phyloP scores from a whole-genome alignment of 148 eudicot species.

The Mesembryanthemum crystallinum region DNA sequence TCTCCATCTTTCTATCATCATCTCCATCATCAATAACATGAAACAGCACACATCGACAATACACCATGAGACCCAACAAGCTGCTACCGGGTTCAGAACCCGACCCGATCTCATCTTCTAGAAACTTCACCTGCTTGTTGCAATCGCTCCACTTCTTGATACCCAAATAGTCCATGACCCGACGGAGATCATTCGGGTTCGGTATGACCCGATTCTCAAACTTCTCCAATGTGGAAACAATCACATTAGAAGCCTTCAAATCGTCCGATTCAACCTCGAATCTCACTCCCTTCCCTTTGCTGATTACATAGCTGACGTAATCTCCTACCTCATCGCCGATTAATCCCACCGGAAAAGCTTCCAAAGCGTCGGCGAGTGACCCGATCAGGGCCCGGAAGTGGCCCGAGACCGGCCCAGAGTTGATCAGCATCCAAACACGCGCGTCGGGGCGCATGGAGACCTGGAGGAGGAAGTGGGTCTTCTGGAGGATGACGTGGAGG shows the following conservation, averaged over 20 bases:
- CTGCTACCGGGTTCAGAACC: slow-evolving; percentile 31
- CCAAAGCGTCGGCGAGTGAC: slow-evolving; percentile 43
- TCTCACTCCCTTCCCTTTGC: slow-evolving; percentile 30
- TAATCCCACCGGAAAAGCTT: slow-evolving; percentile 35
- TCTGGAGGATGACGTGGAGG: slow-evolving; percentile 65
- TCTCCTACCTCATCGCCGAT: slow-evolving; percentile 38
- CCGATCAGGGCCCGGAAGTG: slow-evolving; percentile 39
- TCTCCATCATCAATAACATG: slow-evolving; percentile 19
- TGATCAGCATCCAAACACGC: slow-evolving; percentile 53
- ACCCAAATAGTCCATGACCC: slow-evolving; percentile 54
- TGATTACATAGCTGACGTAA: slow-evolving; percentile 35
- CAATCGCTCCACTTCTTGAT: slow-evolving; percentile 61
- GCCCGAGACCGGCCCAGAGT: slow-evolving; percentile 29
- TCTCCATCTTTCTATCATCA: neutral
- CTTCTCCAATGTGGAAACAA: slow-evolving; percentile 29
- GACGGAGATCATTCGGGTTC: slow-evolving; percentile 37
- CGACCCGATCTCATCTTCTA: slow-evolving; percentile 47
- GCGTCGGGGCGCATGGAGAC: slow-evolving; percentile 53
- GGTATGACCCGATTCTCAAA: slow-evolving; percentile 54
- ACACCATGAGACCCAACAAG: slow-evolving; percentile 52
- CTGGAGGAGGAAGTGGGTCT: slow-evolving; percentile 43
- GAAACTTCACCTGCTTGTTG: slow-evolving; percentile 50
- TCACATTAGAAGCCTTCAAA: slow-evolving; percentile 22
- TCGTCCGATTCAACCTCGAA: slow-evolving; percentile 42
- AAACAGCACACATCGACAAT: slow-evolving; percentile 57